Percentiles rank a stretch among this genome's conserved stretches.
Conservation (phyloP, 345 rosid genomes). For the Eucalyptus shirleyi region DNA sequence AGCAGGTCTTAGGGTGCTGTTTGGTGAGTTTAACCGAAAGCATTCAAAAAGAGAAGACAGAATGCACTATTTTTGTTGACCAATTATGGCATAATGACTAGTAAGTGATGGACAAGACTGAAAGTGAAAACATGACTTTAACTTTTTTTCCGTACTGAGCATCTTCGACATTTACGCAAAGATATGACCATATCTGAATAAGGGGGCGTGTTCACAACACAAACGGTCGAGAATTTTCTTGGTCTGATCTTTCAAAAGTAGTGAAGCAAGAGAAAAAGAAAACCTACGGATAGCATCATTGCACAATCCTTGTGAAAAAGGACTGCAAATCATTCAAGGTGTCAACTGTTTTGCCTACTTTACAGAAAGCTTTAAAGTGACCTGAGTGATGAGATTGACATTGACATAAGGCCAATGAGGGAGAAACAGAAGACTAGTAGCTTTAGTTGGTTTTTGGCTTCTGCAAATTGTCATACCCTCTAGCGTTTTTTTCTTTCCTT, state of each 20-base stretch:
- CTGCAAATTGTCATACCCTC: background rate
- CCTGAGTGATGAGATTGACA: background rate
- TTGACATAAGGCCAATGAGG: background rate
- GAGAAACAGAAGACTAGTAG: background rate
- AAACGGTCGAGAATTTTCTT: background rate
- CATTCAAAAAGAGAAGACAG: background rate
- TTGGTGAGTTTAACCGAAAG: background rate
- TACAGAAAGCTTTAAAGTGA: background rate
- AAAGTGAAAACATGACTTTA: background rate
- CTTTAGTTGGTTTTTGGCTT: background rate
- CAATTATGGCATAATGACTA: background rate
- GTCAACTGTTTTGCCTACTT: background rate
- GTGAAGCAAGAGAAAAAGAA: background rate
- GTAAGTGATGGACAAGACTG: background rate
- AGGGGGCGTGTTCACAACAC: background rate
- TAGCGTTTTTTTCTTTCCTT: background rate
- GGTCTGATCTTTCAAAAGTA: background rate
- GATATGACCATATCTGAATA: background rate
- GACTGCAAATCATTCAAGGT: background rate
- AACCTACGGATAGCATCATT: background rate
- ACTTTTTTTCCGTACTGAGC: background rate
- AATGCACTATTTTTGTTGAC: background rate
- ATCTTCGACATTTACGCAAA: background rate
- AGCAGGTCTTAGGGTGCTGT: background rate
- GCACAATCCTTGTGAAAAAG: background rate